phyloP scores from a whole-genome alignment of 495 filamentous ascomycete species.

The Daldinia loculata region DNA sequence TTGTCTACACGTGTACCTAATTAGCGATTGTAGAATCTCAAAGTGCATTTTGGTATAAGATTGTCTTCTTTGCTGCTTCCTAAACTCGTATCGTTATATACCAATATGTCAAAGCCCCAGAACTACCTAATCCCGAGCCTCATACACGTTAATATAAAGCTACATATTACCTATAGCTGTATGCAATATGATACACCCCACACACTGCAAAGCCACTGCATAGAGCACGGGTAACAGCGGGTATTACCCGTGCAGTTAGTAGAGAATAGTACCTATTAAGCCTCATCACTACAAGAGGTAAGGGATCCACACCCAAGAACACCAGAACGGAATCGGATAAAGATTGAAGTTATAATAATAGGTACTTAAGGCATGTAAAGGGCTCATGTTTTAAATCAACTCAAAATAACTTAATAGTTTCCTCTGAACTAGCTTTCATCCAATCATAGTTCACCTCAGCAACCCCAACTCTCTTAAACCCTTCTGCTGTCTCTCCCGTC shows the following conservation, averaged over 20 bases:
- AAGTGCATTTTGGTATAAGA: not conserved
- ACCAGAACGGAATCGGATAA: not conserved
- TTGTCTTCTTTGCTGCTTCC: not conserved
- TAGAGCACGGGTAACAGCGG: not conserved
- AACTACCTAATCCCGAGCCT: not conserved
- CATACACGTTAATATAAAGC: not conserved
- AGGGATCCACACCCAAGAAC: not conserved
- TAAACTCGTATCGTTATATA: not conserved
- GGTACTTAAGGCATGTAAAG: no score
- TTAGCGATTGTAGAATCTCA: not conserved
- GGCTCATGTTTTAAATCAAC: no score
- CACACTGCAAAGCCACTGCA: not conserved
- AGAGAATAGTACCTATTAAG: not conserved
- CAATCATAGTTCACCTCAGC: not conserved
- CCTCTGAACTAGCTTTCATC: not conserved
- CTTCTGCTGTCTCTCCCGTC: not conserved
- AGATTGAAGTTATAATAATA: no score
- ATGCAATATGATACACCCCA: not conserved
- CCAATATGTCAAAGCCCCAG: not conserved
- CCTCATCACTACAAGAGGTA: not conserved
- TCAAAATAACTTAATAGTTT: no score
- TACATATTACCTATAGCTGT: not conserved
- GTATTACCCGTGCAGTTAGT: not conserved
- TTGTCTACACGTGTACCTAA: not conserved
- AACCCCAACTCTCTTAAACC: not conserved